Base-by-base conservation (phyloP, 345 rosid species). In the Capsella bursapastoris region DNA sequence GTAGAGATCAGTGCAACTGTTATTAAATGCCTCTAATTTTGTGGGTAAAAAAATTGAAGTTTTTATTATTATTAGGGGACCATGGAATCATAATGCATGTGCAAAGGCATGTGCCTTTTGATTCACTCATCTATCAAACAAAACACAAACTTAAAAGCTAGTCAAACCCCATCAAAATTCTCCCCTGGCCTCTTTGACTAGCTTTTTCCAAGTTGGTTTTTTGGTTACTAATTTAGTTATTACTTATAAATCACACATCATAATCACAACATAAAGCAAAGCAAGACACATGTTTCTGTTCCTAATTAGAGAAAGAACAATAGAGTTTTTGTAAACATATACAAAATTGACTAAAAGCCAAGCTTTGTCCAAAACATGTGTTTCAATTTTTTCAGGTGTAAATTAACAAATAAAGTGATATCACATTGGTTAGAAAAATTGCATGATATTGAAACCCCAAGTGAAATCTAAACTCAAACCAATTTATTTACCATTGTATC, bases 41-140 rank as follows among this genome's bases (percentile, higher is more conserved):
- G 69, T 75, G 74, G 64, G 74, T 53, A 25, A 58, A 16, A 37
- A 73, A 7, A 27, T 48, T 34, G 27, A 22, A 56, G 18, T 60
- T 31, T 68, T 15, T 48, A 0, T 22, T 22, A 0, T 22, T 22
- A 22, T 35, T 34, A 8, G 53, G 74, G 79, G 79, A 76, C 74
- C 79, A 76, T 70, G 55, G 80, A 70, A 76, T 76, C 80, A 76
- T 76, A 76, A 53, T 68, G 75, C 80, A 76, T 76, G 79, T 76
- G 75, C 79, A 76, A 76, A 76, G 80, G 66, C 80, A 76, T 70
- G 80, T 77, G 75, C 60, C 66, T 77, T 77, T 77, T 77, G 66
- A 64, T 70, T 64, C 71, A 77, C 80, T 70, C 52, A 63, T 69
- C 56, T 68, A 68, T 52, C 70, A 43, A 64, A 62, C 75, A 63